phyloP scores from a whole-genome alignment of 768 basidiomycete species.

The Psilocybe cyanescens region DNA sequence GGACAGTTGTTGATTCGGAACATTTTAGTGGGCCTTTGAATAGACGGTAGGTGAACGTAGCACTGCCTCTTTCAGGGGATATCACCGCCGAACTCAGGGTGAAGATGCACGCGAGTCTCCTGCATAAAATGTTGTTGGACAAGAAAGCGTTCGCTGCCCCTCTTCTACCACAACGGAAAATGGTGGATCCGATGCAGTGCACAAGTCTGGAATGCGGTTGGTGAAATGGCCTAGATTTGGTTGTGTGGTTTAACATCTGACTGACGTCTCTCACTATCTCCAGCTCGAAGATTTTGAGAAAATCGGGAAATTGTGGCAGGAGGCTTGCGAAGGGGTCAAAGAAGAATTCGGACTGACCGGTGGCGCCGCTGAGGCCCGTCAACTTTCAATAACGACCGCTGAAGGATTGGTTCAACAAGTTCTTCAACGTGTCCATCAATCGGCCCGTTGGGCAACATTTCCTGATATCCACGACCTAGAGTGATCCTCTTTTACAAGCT shows the following conservation, averaged over 20 bases:
- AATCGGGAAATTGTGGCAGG: constrained; percentile 38
- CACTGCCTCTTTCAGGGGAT: constrained; percentile 39
- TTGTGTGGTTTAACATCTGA: neutral
- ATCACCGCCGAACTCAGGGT: constrained; percentile 23
- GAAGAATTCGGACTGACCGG: constrained; percentile 22
- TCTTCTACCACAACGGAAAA: constrained; percentile 38
- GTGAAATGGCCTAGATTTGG: neutral
- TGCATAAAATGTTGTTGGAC: constrained; percentile 31
- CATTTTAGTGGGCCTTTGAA: no score
- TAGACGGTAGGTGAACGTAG: constrained; percentile 40
- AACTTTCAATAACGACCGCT: no score
- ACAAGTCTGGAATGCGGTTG: constrained; percentile 51
- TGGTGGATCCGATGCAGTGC: constrained; percentile 55
- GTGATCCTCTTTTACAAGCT: no score
- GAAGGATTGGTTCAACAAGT: no score
- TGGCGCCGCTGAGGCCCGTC: no score
- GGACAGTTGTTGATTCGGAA: no score
- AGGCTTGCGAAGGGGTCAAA: constrained; percentile 36
- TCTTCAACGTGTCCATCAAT: no score
- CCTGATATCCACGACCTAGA: no score
- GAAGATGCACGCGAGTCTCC: constrained; percentile 26
- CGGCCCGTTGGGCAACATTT: no score
- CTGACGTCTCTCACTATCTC: neutral
- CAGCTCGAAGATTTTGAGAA: constrained; percentile 46
- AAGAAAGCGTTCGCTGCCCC: constrained; percentile 36